These are phyloP conservation scores for Fusarium poae DNA, from an alignment of 2,329 filamentous ascomycete genomes.

Conservation along the genomic window DNA sequence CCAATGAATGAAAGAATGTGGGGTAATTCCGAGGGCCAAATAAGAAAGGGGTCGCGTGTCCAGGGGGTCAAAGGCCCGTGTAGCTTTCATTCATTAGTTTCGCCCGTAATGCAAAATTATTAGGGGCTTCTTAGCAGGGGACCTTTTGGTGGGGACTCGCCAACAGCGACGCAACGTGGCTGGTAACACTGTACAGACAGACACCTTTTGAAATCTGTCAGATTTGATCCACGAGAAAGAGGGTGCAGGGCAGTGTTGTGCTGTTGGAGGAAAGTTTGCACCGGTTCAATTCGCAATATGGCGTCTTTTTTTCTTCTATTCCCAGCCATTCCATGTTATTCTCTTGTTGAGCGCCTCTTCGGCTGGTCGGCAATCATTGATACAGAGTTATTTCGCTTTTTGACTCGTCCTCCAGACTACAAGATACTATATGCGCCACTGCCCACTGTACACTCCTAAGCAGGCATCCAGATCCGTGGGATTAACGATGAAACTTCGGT, in stretches of 20 bases:
- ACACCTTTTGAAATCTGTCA: not conserved
- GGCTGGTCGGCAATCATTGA: not conserved
- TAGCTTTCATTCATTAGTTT: constrained; percentile 12
- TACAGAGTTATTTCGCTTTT: not conserved
- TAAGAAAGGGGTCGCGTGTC: constrained; percentile 45
- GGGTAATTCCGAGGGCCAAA: constrained; percentile 40
- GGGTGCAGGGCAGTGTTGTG: constrained; percentile 9
- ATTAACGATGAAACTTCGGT: not conserved
- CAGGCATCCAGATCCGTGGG: not conserved
- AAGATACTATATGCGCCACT: constrained; percentile 14
- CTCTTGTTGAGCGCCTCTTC: not conserved
- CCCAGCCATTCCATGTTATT: not conserved
- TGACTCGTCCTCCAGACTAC: not conserved
- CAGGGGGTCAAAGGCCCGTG: constrained; percentile 31
- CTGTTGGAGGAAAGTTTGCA: constrained; percentile 5
- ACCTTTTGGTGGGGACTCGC: not conserved
- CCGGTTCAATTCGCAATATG: constrained; percentile 5
- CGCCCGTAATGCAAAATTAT: constrained; percentile 8
- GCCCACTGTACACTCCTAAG: not conserved
- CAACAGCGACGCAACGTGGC: constrained; percentile 16
- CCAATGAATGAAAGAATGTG: constrained; percentile 37
- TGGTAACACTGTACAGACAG: not conserved
- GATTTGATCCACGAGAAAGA: not conserved
- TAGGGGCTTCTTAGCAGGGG: constrained; percentile 26
- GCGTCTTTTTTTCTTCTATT: not conserved